Evolutionary conservation across 2,329 filamentous ascomycete species (phyloP).

Genomic region (Purpureocillium lavendulum): DNA sequence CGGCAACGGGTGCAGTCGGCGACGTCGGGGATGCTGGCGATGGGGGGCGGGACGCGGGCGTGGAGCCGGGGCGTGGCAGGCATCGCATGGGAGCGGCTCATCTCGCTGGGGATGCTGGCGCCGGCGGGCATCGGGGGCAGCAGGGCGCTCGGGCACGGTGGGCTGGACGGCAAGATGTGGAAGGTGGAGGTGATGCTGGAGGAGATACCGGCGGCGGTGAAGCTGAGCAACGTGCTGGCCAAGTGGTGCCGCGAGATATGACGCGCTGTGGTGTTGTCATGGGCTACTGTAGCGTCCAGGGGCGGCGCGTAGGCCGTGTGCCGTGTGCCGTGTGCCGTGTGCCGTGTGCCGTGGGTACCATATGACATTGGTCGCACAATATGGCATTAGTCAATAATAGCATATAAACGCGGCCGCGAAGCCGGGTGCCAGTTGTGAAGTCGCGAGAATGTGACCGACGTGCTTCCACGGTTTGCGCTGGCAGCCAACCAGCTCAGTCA

Average conservation of each 20-base stretch:
- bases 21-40: constrained; percentile 56
- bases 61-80: constrained; percentile 69
- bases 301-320: too few relatives aligned
- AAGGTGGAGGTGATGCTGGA: constrained; percentile 69
- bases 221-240: constrained; percentile 49
- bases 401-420: too few relatives aligned
- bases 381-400: too few relatives aligned
- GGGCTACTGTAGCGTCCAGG: too few relatives aligned
- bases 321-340: too few relatives aligned
- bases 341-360: too few relatives aligned
- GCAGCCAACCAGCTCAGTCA: too few relatives aligned
- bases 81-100: constrained; percentile 67
- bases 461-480: too few relatives aligned
- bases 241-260: constrained; percentile 73
- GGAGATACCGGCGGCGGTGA: constrained; percentile 61
- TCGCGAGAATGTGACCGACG: too few relatives aligned
- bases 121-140: constrained; percentile 52
- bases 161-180: constrained; percentile 60
- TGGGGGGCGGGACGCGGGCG: constrained; percentile 56
- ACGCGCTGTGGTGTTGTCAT: too few relatives aligned
- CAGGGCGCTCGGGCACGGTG: constrained; percentile 36
- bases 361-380: too few relatives aligned
- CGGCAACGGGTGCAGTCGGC: constrained; percentile 65
- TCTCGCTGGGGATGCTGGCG: constrained; percentile 60
- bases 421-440: too few relatives aligned